Conservation (phyloP, 768 basidiomycete species). For the Stropharia rugosoannulata region DNA sequence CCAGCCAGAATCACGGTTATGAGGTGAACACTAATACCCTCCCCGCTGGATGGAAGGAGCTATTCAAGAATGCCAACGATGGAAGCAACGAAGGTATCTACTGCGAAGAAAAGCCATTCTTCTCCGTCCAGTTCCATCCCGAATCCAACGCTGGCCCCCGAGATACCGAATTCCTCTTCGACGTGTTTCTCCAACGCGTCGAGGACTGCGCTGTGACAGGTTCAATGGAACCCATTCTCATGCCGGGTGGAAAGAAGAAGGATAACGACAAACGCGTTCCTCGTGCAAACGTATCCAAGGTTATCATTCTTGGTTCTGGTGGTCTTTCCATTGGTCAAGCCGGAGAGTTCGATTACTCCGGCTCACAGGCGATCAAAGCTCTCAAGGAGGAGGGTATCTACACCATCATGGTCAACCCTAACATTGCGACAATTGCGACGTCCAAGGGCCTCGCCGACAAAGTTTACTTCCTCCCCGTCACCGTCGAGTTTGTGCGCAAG, state of each 20-base stretch:
- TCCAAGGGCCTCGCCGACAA: constrained; percentile 98
- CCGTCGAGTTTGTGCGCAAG: constrained; percentile 95
- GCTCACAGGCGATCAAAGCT: constrained; percentile 98
- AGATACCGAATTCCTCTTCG: constrained; percentile 98
- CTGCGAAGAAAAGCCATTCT: constrained; percentile 89
- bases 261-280: constrained; percentile 78
- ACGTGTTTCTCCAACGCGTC: constrained; percentile 92
- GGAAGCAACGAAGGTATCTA: constrained; percentile 97
- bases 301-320: constrained; percentile 95
- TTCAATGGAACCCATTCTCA: constrained; percentile 53
- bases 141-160: constrained; percentile 79
- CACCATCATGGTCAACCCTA: constrained; percentile 98
- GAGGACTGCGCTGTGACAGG: constrained; percentile 66
- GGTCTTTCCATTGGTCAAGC: constrained; percentile 98
- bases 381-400: constrained; percentile 99
- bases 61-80: constrained; percentile 97
- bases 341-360: constrained; percentile 99
- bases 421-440: constrained; percentile 98
- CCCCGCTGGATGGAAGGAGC: constrained; percentile 84
- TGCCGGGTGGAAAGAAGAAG: constrained; percentile 79
- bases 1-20: constrained; percentile 98
- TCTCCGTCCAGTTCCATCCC: constrained; percentile 99
- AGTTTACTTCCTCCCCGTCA: constrained; percentile 99
- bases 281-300: constrained; percentile 82
- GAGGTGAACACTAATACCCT: constrained; percentile 85